Evolutionary conservation across 495 filamentous ascomycete genomes (phyloP).

Genomic region (Podospora didyma): DNA sequence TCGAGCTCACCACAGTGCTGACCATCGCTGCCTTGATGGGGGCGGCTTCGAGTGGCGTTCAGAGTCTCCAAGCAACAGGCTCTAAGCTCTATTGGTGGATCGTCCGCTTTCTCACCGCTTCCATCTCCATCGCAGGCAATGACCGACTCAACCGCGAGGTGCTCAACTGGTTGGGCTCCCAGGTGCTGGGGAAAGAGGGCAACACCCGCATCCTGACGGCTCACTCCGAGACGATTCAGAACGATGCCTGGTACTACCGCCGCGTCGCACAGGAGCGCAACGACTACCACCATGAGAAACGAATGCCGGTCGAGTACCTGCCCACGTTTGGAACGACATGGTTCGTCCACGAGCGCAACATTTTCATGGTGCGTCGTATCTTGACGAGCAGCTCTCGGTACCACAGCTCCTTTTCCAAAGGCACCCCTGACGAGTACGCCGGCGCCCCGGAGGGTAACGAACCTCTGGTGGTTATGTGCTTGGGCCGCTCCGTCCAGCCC

Average conservation of each 20-base stretch:
- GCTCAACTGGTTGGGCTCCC: constrained; percentile 39
- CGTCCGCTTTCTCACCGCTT: constrained; percentile 37
- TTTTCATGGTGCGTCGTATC: constrained; percentile 40
- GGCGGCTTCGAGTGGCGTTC: constrained; percentile 22
- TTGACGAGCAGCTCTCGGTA: constrained; percentile 19
- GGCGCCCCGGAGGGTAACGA: constrained; percentile 39
- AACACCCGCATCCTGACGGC: constrained; percentile 38
- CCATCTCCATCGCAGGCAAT: constrained; percentile 35
- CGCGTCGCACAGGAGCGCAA: constrained; percentile 31
- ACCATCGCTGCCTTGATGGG: constrained; percentile 30
- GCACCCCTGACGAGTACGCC: constrained; percentile 33
- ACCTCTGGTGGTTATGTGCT: constrained; percentile 41
- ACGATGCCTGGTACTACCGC: constrained; percentile 23
- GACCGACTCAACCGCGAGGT: constrained; percentile 43
- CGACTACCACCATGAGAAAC: constrained; percentile 38
- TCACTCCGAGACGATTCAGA: constrained; percentile 32
- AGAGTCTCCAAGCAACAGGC: constrained; percentile 16
- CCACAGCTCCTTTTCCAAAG: constrained; percentile 8
- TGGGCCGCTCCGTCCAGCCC: constrained; percentile 43
- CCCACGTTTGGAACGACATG: constrained; percentile 42
- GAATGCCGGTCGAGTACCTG: constrained; percentile 40
- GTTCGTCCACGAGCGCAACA: constrained; percentile 37
- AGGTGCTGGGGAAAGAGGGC: constrained; percentile 28
- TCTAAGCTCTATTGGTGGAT: constrained; percentile 37
- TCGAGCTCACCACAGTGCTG: constrained; percentile 30